Base-by-base conservation (phyloP, 1,139 yeast species). In the Arxiozyma slooffiae region DNA sequence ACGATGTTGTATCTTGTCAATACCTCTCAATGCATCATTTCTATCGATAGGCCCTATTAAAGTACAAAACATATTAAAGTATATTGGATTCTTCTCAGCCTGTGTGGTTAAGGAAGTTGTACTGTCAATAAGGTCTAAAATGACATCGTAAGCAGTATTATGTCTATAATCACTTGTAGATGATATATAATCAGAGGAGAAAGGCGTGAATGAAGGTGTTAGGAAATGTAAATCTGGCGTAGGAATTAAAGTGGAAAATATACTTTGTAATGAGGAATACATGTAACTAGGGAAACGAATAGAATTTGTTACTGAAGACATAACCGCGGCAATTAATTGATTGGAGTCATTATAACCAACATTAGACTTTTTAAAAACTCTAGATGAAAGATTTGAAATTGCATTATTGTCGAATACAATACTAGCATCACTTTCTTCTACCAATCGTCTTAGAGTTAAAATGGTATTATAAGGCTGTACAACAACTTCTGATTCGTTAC, bases 381-480 rank as follows among this genome's bases (percentile, higher is more conserved):
- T 56, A 3, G 60, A 56, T 8, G 80, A 68, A 16, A 80, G 71
- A 51, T 71, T 67, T 58, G 83, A 76, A 53, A 92, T 70, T 0
- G 97, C 92, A 54, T 86, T 89, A 66, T 92, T 92, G 63, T 92
- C 97, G 62, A 90, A 84, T 2, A 92, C 94, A 42, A 89, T 76
- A 26, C 89, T 84, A 1, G 89, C 84, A 67, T 92, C 97, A 47
- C 96, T 85, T 60, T 77, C 80, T 56, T 87, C 92, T 4, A 88
- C 85, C 53, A 92, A 74, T 58, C 97, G 71, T 61, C 82, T 81
- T 56, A 94, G 72, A 0, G 98, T 84, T 50, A 92, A 70, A 24
- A 94, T 75, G 0, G 95, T 83, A 66, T 92, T 92, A 69, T 92
- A 92, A 0, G 98, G 98, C 64, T 92, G 97, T 1, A 92, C 97